These are phyloP conservation scores for Adansonia rubrostipa DNA, from an alignment of 441 rosid genomes.

Conservation along the genomic window DNA sequence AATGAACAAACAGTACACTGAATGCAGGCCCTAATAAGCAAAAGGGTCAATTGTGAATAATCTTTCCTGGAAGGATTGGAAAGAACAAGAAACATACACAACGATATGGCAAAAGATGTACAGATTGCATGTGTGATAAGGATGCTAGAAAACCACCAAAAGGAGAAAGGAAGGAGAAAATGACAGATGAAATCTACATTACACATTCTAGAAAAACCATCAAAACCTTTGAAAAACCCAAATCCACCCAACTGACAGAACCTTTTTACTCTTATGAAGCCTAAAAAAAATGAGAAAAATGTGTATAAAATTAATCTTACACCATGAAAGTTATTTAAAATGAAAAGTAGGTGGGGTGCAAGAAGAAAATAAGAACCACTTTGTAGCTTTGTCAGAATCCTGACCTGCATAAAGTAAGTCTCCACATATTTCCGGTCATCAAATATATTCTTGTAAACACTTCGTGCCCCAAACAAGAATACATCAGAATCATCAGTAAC, in stretches of 20 bases:
- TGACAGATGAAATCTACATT: neutral
- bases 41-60: neutral
- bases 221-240: constrained; percentile 18
- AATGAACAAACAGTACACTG: neutral
- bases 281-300: neutral
- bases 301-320: neutral
- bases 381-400: constrained; percentile 22
- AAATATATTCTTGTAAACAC: constrained; percentile 94
- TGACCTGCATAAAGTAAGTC: constrained; percentile 91
- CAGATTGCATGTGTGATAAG: neutral
- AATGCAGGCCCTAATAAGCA: neutral
- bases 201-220: constrained; percentile 4
- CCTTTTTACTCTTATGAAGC: neutral
- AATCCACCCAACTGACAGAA: neutral
- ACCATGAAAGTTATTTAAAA: neutral
- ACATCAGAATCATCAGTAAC: constrained; percentile 98
- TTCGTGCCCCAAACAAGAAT: constrained; percentile 87
- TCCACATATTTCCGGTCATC: constrained; percentile 98
- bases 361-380: constrained; percentile 20
- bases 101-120: neutral
- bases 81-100: neutral
- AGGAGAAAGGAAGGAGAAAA: constrained; percentile 4
- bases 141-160: neutral
- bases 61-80: neutral
- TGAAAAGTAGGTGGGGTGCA: constrained; percentile 11